Base-by-base conservation (phyloP, 306 rosid genomes). In the Castanea mollissima region DNA sequence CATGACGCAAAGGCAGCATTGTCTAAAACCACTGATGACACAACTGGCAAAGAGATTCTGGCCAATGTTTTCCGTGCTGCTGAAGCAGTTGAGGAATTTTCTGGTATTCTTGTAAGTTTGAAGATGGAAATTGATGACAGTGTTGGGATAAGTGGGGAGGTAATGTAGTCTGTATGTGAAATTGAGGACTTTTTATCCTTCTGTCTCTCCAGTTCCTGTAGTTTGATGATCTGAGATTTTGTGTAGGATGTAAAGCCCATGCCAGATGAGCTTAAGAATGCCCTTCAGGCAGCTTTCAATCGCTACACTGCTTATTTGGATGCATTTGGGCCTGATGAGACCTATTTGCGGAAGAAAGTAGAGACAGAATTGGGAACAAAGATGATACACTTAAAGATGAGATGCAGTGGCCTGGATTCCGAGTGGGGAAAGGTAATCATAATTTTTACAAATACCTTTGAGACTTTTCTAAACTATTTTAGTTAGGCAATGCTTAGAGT, bases 401-500 rank as follows among this genome's bases (percentile, higher is more conserved):
- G 99, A 84, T 93, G 94, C 87, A 74, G 97, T 74, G 92, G 94
- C 78, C 83, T 95, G 27, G 93, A 86, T 52, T 76, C 97, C 35
- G 94, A 89, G 82, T 95, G 99, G 99, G 98, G 97, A 82, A 91
- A 93, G 98, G 99, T 95, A 89, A 78, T 41, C 5, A 75, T 60
- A 78, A 60, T 19, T 77, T 78, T 65, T 29, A 29, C 29, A 19
- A 11, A 4, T 49, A 2, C 69, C 18, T 41, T 11, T 3, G 1
- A 15, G 25, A 16, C 52, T 31, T 67, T 21, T 3, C 41, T 49
- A 19, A 5, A 32, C 18, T 57, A 2, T 34, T 49, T 27, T 69
- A 34, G 56, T 23, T 25, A 77, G 59, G 29, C 51, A 16, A 11
- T 15, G 32, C 69, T 65, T 4, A 34, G 1, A 23, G 18, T 59